Conservation (phyloP, 2,329 filamentous ascomycete genomes). For the Fusarium lyarnte region DNA sequence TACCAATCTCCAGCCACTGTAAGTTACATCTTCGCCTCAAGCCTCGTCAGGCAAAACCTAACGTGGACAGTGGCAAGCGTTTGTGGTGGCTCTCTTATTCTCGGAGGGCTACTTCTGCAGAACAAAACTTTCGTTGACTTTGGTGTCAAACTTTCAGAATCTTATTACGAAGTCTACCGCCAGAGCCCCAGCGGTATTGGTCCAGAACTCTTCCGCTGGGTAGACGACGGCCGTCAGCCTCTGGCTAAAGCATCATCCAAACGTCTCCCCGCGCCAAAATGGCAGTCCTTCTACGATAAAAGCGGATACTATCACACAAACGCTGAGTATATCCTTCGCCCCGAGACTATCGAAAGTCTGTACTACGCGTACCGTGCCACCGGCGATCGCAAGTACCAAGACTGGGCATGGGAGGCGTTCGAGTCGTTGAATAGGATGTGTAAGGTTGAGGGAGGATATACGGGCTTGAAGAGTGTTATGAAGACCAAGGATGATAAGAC, state of each 20-base stretch:
- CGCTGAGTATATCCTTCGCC: conserved; percentile 28
- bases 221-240: conserved; percentile 23
- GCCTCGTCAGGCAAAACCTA: no score
- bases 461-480: conserved; percentile 17
- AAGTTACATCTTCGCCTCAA: background rate
- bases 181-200: conserved; percentile 27
- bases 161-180: conserved; percentile 26
- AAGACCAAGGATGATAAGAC: background rate
- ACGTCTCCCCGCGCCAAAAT: background rate
- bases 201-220: conserved; percentile 33
- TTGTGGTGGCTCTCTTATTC: background rate
- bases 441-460: conserved; percentile 14
- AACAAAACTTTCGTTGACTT: conserved; percentile 14
- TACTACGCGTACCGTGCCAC: conserved; percentile 37
- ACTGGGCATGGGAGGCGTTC: conserved; percentile 32
- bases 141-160: background rate
- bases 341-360: conserved; percentile 26
- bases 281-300: conserved; percentile 17
- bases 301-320: conserved; percentile 27
- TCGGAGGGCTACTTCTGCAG: background rate
- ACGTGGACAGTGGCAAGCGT: background rate
- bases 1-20: conserved; percentile 1
- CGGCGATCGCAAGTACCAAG: conserved; percentile 21
- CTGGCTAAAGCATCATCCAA: conserved; percentile 16
- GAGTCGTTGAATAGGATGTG: conserved; percentile 7